Evolutionary conservation across 495 filamentous ascomycete genomes (phyloP).

Genomic region (Aspergillus sclerotioniger): DNA sequence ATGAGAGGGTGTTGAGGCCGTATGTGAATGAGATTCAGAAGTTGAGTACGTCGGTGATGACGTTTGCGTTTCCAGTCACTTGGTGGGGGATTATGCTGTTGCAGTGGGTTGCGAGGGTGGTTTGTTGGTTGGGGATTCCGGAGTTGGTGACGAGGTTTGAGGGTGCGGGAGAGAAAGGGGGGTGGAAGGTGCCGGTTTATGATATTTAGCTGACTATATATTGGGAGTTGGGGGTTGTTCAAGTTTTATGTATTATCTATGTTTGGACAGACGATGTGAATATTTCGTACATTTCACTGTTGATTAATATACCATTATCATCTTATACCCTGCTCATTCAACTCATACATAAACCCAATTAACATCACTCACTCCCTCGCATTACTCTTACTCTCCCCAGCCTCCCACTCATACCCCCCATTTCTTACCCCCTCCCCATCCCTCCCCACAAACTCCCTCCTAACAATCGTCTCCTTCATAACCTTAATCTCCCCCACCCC

Average conservation of each 20-base stretch:
- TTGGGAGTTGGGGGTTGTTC: conserved; percentile 1
- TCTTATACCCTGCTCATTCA: too few relatives aligned
- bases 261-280: too few relatives aligned
- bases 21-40: conserved; percentile 31
- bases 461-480: conserved; percentile 31
- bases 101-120: conserved; percentile 18
- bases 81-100: conserved; percentile 26
- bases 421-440: background rate
- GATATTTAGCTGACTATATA: too few relatives aligned
- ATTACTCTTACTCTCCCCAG: background rate
- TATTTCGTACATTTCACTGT: too few relatives aligned
- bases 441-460: conserved; percentile 20
- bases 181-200: conserved; percentile 32
- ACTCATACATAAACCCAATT: background rate
- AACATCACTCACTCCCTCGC: too few relatives aligned
- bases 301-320: too few relatives aligned
- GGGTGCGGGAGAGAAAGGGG: conserved; percentile 19
- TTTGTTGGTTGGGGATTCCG: conserved; percentile 26
- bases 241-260: too few relatives aligned
- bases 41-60: conserved; percentile 15
- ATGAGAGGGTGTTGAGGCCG: conserved; percentile 28
- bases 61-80: conserved; percentile 20
- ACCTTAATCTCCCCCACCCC: conserved; percentile 29
- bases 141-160: conserved; percentile 20
- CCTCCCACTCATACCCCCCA: conserved; percentile 1